phyloP scores from a whole-genome alignment of 1,139 yeast genomes.

The Chernovozyma aurita region DNA sequence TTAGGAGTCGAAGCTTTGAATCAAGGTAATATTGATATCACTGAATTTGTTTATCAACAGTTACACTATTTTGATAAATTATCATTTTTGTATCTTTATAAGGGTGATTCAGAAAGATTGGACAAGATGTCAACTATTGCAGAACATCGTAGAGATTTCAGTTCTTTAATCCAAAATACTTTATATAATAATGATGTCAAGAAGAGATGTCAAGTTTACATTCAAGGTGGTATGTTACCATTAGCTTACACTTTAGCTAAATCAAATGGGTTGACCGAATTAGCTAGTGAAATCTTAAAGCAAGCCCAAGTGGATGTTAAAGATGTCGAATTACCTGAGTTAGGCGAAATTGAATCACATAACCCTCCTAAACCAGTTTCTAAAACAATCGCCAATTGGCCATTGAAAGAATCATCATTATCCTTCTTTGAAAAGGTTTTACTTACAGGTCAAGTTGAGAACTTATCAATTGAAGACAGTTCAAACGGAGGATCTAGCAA shows the following conservation, averaged over 20 bases:
- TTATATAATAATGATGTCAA: constrained; percentile 72
- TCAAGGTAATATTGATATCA: constrained; percentile 85
- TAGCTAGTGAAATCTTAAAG: constrained; percentile 66
- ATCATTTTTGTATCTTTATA: constrained; percentile 78
- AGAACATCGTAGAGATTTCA: constrained; percentile 77
- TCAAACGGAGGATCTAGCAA: constrained; percentile 21
- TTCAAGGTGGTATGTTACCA: constrained; percentile 77
- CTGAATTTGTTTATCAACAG: constrained; percentile 86
- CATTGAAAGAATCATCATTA: constrained; percentile 64
- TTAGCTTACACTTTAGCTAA: constrained; percentile 93
- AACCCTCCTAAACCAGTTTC: constrained; percentile 46
- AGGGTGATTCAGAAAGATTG: constrained; percentile 75
- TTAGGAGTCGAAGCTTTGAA: constrained; percentile 81
- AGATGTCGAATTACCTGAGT: constrained; percentile 64
- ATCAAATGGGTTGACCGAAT: constrained; percentile 72
- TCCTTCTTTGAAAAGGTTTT: constrained; percentile 86
- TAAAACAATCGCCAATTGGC: constrained; percentile 67
- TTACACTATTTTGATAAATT: constrained; percentile 82
- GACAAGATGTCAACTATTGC: constrained; percentile 87
- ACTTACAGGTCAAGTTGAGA: constrained; percentile 68
- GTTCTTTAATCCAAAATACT: constrained; percentile 80
- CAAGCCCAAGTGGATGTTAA: constrained; percentile 64
- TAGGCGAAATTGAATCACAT: constrained; percentile 35
- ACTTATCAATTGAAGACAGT: constrained; percentile 49
- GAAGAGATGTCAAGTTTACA: constrained; percentile 70